These are phyloP conservation scores for Yamadazyma tumulicola DNA, from an alignment of 805 yeast genomes.

Conservation along the genomic window DNA sequence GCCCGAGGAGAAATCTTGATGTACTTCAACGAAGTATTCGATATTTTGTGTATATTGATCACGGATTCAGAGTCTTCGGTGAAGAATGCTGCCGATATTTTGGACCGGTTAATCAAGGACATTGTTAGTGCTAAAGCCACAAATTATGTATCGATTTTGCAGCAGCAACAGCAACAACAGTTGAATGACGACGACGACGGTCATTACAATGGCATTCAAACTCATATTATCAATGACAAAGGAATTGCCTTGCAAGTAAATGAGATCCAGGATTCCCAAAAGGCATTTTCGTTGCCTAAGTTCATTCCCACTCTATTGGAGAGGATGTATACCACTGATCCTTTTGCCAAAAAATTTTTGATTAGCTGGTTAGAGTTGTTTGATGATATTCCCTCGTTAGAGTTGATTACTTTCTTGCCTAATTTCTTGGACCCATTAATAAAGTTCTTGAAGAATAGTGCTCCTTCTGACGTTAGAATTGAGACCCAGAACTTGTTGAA, in stretches of 20 bases:
- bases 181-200: slow-evolving; percentile 1
- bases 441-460: slow-evolving; percentile 68
- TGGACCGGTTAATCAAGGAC: slow-evolving; percentile 88
- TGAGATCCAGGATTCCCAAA: slow-evolving; percentile 54
- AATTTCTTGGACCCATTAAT: slow-evolving; percentile 83
- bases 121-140: slow-evolving; percentile 94
- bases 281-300: slow-evolving; percentile 78
- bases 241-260: slow-evolving; percentile 61
- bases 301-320: slow-evolving; percentile 91
- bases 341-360: slow-evolving; percentile 85
- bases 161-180: slow-evolving; percentile 28
- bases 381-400: slow-evolving; percentile 89
- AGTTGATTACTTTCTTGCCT: slow-evolving; percentile 81
- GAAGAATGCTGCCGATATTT: slow-evolving; percentile 90
- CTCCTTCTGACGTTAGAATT: slow-evolving; percentile 82
- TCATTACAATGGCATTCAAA: slow-evolving; percentile 22
- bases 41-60: slow-evolving; percentile 82
- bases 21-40: slow-evolving; percentile 93
- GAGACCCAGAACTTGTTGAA: slow-evolving; percentile 79
- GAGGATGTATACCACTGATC: slow-evolving; percentile 87
- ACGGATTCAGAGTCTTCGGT: slow-evolving; percentile 91
- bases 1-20: slow-evolving; percentile 91
- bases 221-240: slow-evolving; percentile 49
- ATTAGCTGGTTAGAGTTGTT: slow-evolving; percentile 93
- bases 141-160: slow-evolving; percentile 73